These are phyloP conservation scores for Hemileccinum impolitum DNA, from an alignment of 768 basidiomycete species.

Conservation along the genomic window DNA sequence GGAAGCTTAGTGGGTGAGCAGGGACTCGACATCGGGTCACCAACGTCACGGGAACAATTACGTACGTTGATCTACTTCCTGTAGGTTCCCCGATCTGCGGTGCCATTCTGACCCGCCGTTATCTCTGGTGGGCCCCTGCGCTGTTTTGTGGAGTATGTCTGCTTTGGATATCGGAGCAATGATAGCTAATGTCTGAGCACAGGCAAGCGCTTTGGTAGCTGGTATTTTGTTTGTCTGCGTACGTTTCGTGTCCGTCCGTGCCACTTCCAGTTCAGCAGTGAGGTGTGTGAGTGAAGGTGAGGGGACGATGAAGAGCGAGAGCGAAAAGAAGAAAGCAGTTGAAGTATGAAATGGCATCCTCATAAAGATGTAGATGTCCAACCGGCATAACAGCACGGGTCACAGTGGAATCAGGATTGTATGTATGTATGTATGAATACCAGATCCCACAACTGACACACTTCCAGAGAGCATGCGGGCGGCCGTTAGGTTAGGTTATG, in stretches of 20 bases:
- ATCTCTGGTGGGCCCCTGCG: constrained; percentile 56
- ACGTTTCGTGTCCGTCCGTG: constrained; percentile 7
- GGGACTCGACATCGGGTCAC: neutral
- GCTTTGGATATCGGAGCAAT: neutral
- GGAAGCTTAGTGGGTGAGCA: constrained; percentile 21
- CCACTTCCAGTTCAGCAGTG: neutral
- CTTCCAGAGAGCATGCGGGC: too few species aligned
- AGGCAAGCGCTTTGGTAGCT: constrained; percentile 8
- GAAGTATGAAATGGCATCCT: too few species aligned
- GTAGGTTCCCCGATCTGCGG: constrained; percentile 56
- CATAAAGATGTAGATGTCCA: too few species aligned
- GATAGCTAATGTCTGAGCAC: neutral
- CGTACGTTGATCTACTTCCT: constrained; percentile 16
- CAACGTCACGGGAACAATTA: neutral
- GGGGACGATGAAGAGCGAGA: too few species aligned
- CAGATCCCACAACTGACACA: too few species aligned
- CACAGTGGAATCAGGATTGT: too few species aligned
- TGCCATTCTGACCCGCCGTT: constrained; percentile 45
- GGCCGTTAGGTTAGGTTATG: too few species aligned
- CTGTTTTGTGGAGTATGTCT: constrained; percentile 45
- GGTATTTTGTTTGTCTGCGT: constrained; percentile 9
- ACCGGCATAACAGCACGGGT: too few species aligned
- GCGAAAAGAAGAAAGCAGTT: too few species aligned
- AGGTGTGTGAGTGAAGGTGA: too few species aligned
- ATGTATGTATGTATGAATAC: too few species aligned